phyloP scores from a whole-genome alignment of 768 basidiomycete genomes.

The Mycena albidolilacea region DNA sequence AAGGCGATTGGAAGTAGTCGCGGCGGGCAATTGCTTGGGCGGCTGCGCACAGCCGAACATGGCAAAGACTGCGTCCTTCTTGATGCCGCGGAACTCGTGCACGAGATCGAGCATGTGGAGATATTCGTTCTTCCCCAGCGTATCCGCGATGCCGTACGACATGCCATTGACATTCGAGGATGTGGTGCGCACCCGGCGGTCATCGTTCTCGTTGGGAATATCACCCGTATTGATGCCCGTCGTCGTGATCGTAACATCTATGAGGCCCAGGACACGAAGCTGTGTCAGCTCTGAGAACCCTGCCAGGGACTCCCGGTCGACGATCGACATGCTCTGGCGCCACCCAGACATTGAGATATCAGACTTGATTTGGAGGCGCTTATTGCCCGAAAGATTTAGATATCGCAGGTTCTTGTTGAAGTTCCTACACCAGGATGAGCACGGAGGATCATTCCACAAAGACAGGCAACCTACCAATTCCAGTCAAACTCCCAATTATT shows the following conservation, averaged over 20 bases:
- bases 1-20: conserved; percentile 73
- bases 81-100: conserved; percentile 83
- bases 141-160: conserved; percentile 97
- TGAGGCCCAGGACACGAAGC: conserved; percentile 91
- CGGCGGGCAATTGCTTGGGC: conserved; percentile 56
- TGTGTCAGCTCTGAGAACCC: conserved; percentile 90
- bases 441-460: too few relatives aligned
- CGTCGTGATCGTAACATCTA: conserved; percentile 92
- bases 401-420: conserved; percentile 95
- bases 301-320: conserved; percentile 67
- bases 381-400: conserved; percentile 98
- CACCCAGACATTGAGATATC: conserved; percentile 59
- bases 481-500: conserved; percentile 99
- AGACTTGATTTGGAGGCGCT: conserved; percentile 94
- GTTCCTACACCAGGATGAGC: conserved; percentile 72
- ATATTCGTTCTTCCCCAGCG: conserved; percentile 83
- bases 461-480: conserved; percentile 99
- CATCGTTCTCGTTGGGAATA: conserved; percentile 88
- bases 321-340: conserved; percentile 46
- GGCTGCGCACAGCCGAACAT: conserved; percentile 90
- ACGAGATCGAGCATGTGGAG: conserved; percentile 95
- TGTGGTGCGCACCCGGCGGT: conserved; percentile 93
- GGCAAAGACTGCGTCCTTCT: conserved; percentile 93
- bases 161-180: conserved; percentile 90
- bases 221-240: conserved; percentile 65